phyloP scores from a whole-genome alignment of 2,329 filamentous ascomycete species.

The Venturia aucupariae region DNA sequence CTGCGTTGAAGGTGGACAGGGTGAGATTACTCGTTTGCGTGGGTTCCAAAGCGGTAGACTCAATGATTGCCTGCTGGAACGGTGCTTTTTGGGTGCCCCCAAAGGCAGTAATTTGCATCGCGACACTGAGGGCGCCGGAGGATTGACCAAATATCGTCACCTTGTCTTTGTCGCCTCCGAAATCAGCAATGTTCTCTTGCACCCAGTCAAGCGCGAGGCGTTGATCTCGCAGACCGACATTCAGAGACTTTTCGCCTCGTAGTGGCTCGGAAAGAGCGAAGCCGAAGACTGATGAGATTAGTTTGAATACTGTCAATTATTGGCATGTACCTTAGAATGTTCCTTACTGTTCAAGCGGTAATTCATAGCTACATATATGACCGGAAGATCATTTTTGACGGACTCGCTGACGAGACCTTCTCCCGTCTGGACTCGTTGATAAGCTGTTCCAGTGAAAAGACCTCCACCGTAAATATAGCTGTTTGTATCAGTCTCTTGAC shows the following conservation, averaged over 20 bases:
- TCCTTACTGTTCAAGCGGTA: conserved; percentile 28
- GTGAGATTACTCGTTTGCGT: conserved; percentile 18
- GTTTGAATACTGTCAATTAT: background rate
- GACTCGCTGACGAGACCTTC: conserved; percentile 28
- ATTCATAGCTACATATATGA: conserved; percentile 38
- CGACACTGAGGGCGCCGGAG: conserved; percentile 30
- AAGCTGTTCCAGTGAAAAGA: conserved; percentile 23
- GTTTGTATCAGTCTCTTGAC: conserved; percentile 15
- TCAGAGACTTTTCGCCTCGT: conserved; percentile 28
- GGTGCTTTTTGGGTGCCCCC: conserved; percentile 22
- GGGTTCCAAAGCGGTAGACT: conserved; percentile 20
- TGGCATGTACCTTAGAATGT: no score
- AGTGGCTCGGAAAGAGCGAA: conserved; percentile 19
- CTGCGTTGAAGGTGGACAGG: background rate
- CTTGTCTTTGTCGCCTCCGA: conserved; percentile 26
- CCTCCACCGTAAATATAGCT: conserved; percentile 50
- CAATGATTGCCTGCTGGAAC: background rate
- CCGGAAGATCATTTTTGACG: conserved; percentile 28
- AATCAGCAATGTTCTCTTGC: conserved; percentile 33
- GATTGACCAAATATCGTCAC: conserved; percentile 32
- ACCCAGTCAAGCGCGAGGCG: conserved; percentile 39
- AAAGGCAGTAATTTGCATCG: conserved; percentile 33
- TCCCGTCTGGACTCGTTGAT: conserved; percentile 28
- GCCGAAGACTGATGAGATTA: conserved; percentile 29
- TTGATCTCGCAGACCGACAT: conserved; percentile 34